Evolutionary conservation across 2,329 filamentous ascomycete genomes (phyloP), one percentile per base, ranked within the genome.

Genomic region (Fusarium verrucosum): DNA sequence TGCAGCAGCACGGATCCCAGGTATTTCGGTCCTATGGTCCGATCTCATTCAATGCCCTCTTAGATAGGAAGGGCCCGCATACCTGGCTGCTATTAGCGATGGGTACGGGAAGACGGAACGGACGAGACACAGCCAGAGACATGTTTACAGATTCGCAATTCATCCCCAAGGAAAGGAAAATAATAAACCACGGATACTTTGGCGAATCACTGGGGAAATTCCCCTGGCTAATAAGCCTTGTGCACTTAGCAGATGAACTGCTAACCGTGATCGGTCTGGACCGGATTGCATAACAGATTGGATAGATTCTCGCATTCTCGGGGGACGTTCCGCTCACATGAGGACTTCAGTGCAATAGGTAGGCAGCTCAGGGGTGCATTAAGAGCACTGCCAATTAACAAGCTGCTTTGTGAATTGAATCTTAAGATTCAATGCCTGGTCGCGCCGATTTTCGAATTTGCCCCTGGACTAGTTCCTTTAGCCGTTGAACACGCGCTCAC

Each of bases 401-500:
- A 38, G 23, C 42, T 37, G 42, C 42, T 44, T 32, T 40, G 50
- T 36, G 35, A 42, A 45, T 47, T 44, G 51, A 46, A 43, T 45
- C 26, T n/a, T 22, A 16, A 57, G 36, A 58, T 54, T 50, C 46
- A 62, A 50, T 58, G 56, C 55, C 50, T 26, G 47, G 50, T 35
- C 41, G 51, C 20, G 46, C 50, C 62, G 37, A 58, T 25, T 50
- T 35, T n/a, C 5, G 22, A 20, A 17, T 14, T 17, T 46, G 33
- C 62, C 62, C 51, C 62, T 65, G 51, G 43, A 28, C 57, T 54
- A 65, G 44, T 28, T 37, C 19, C 30, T 22, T 35, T 63, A 55
- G 58, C 62, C 58, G 62, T 66, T 66, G 58, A 45, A 58, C 47
- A 59, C 41, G 62, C 58, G 30, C 62, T 66, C 62, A 66, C 62